Percentiles rank a stretch among this genome's conserved stretches.
These are phyloP conservation scores for Saccharomyces jurei DNA, from an alignment of 805 yeast genomes.

Conservation along the genomic window DNA sequence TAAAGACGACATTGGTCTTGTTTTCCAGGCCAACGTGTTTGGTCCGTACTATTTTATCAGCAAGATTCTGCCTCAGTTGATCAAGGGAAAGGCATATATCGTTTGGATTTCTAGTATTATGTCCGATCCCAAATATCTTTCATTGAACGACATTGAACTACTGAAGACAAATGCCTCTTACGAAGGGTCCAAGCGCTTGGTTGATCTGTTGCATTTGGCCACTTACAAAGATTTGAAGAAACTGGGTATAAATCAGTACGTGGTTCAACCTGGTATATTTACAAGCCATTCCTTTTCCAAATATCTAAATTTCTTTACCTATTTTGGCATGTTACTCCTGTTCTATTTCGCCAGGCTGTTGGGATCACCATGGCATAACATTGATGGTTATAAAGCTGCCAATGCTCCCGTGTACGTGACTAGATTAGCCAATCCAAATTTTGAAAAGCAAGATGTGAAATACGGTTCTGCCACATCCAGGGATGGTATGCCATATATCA, in stretches of 20 bases:
- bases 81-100: slow-evolving; percentile 50
- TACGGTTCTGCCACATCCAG: slow-evolving; percentile 67
- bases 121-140: slow-evolving; percentile 67
- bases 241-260: slow-evolving; percentile 58
- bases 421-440: slow-evolving; percentile 40
- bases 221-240: slow-evolving; percentile 46
- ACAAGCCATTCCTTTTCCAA: slow-evolving; percentile 72
- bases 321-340: slow-evolving; percentile 74
- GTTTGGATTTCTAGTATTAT: slow-evolving; percentile 84
- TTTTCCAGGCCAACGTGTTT: slow-evolving; percentile 93
- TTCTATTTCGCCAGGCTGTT: slow-evolving; percentile 74
- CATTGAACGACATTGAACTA: slow-evolving; percentile 69
- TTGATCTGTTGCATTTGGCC: slow-evolving; percentile 75
- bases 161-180: slow-evolving; percentile 59
- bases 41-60: slow-evolving; percentile 85
- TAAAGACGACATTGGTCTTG: slow-evolving; percentile 72
- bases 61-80: slow-evolving; percentile 49
- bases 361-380: slow-evolving; percentile 87
- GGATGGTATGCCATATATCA: slow-evolving; percentile 58
- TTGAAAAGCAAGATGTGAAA: slow-evolving; percentile 43
- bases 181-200: slow-evolving; percentile 84
- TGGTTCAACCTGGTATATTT: slow-evolving; percentile 92
- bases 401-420: slow-evolving; percentile 74
- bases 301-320: slow-evolving; percentile 69
- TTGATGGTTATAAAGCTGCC: slow-evolving; percentile 83